phyloP scores from a whole-genome alignment of 1,284 basidiomycete genomes.

The Coniferiporia weirii region DNA sequence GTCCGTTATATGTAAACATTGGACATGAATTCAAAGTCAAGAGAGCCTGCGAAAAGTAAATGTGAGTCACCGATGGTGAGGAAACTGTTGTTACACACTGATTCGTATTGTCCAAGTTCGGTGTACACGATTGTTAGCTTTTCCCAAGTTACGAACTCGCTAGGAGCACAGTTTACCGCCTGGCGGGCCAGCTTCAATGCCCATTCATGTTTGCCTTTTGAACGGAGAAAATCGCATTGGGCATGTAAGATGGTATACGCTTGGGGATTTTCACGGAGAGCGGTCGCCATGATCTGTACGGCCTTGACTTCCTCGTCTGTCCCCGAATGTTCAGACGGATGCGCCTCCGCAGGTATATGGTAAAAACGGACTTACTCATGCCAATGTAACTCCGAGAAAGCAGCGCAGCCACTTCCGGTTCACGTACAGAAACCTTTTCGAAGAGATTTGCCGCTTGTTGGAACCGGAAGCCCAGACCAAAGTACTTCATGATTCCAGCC shows the following conservation, averaged over 20 bases:
- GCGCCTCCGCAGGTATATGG: neutral
- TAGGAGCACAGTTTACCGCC: conserved; percentile 96
- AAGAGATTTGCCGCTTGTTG: conserved; percentile 93
- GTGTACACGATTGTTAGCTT: conserved; percentile 96
- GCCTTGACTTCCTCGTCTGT: conserved; percentile 97
- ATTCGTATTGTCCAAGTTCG: conserved; percentile 83
- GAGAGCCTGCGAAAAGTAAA: conserved; percentile 49
- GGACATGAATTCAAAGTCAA: conserved; percentile 98
- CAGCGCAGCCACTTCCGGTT: conserved; percentile 88
- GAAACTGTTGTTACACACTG: conserved; percentile 34
- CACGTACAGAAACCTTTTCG: conserved; percentile 80
- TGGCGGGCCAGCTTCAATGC: conserved; percentile 89
- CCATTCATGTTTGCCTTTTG: conserved; percentile 84
- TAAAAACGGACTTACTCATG: conserved; percentile 79
- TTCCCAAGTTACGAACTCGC: conserved; percentile 98
- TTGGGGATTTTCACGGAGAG: conserved; percentile 82
- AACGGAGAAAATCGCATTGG: conserved; percentile 90
- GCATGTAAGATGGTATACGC: conserved; percentile 92
- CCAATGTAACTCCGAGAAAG: conserved; percentile 91
- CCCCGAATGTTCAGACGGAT: neutral
- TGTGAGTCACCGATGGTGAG: neutral
- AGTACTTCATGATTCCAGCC: conserved; percentile 94
- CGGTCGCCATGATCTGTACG: conserved; percentile 86
- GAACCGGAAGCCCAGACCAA: conserved; percentile 85
- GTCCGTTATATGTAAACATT: conserved; percentile 99